Percentiles rank a stretch among this genome's conserved stretches.
phyloP scores from a whole-genome alignment of 116 monocot genomes.

The Dioscorea cayenensis region DNA sequence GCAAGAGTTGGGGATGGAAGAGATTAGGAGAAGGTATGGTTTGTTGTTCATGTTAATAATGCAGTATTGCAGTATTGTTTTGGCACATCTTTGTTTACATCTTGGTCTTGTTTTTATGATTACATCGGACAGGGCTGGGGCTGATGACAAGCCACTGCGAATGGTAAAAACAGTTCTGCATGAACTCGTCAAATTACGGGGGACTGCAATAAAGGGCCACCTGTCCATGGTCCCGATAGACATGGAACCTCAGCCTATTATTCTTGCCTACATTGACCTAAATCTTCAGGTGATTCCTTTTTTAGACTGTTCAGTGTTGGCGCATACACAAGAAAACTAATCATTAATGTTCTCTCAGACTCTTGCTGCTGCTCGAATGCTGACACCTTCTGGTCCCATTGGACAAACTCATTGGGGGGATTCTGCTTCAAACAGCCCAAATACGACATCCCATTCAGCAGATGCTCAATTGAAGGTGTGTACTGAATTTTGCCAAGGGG shows the following conservation, averaged over 20 bases:
- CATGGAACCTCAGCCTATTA: constrained; percentile 93
- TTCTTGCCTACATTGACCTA: constrained; percentile 96
- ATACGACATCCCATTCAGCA: constrained; percentile 65
- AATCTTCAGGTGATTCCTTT: constrained; percentile 75
- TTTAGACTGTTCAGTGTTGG: background rate
- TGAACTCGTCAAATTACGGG: constrained; percentile 97
- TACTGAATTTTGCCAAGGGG: background rate
- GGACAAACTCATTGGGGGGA: constrained; percentile 95
- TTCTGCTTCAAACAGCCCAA: constrained; percentile 69
- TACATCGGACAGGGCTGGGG: constrained; percentile 63
- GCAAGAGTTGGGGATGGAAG: constrained; percentile 99
- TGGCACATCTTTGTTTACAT: background rate
- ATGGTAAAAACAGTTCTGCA: constrained; percentile 99
- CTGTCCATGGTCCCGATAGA: constrained; percentile 99
- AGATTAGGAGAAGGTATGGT: constrained; percentile 79
- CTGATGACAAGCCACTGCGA: constrained; percentile 93
- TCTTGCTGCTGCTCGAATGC: constrained; percentile 96
- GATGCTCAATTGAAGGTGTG: constrained; percentile 96
- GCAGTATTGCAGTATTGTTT: background rate
- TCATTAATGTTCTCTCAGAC: constrained; percentile 39
- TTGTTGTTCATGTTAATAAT: constrained; percentile 8
- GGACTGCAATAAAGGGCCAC: constrained; percentile 96
- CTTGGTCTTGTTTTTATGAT: background rate
- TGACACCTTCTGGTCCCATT: constrained; percentile 86
- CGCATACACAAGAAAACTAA: background rate